Percentiles rank a stretch among this genome's conserved stretches.
phyloP scores from a whole-genome alignment of 2,329 filamentous ascomycete species.

The Claviceps quebecensis region DNA sequence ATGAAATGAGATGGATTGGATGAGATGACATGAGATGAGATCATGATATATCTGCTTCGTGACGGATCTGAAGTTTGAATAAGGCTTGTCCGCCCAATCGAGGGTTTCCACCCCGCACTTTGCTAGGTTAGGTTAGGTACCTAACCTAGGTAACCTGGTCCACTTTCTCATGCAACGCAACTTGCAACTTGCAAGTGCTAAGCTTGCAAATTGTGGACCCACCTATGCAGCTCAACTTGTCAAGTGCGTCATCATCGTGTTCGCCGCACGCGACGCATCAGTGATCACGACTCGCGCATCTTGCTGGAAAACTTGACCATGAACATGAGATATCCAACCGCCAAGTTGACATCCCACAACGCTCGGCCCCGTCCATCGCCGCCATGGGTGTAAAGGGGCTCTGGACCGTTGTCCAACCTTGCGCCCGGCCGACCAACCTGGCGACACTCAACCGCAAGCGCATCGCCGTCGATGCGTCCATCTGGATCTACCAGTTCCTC shows the following conservation, averaged over 20 bases:
- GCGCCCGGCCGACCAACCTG: slow-evolving; percentile 88
- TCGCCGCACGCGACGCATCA: too few species aligned
- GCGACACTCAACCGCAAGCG: slow-evolving; percentile 93
- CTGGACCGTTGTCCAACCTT: slow-evolving; percentile 92
- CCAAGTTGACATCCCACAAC: neutral
- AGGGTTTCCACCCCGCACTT: too few species aligned
- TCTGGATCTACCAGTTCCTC: slow-evolving; percentile 99
- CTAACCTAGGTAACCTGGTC: too few species aligned
- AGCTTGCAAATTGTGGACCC: neutral
- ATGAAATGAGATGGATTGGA: neutral
- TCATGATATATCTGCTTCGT: too few species aligned
- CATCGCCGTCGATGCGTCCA: slow-evolving; percentile 91
- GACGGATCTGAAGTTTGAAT: too few species aligned
- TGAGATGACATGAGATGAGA: neutral
- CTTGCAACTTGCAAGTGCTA: too few species aligned
- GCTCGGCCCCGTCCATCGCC: neutral
- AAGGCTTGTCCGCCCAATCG: too few species aligned
- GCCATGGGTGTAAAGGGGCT: slow-evolving; percentile 94
- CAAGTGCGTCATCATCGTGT: neutral
- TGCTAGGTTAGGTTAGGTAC: too few species aligned
- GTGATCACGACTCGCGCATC: too few species aligned
- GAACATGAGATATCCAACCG: too few species aligned
- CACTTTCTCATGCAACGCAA: too few species aligned
- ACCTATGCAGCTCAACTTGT: neutral
- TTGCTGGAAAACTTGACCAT: too few species aligned